Base-by-base conservation (phyloP, 768 basidiomycete genomes). In the Trametes villosa region DNA sequence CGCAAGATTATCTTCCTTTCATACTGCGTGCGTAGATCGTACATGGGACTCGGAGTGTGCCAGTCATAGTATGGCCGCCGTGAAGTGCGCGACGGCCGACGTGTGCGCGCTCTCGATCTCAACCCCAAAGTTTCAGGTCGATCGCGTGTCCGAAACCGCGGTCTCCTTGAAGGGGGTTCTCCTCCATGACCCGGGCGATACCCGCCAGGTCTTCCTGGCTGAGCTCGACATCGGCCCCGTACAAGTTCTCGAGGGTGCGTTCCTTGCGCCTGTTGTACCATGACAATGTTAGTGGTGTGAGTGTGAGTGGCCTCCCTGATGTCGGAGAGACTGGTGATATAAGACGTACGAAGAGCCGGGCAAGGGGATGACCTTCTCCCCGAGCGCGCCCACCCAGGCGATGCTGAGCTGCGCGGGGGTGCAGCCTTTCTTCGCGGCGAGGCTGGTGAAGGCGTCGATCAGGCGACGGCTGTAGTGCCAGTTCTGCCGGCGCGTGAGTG, bases 211-310 rank as follows among this genome's bases (percentile, higher is more conserved):
- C 83, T 13, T 58, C 66, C 15, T 42, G 29, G 2, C 68, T 61
- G 36, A 74, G 54, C 30, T 65, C 64, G 20, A 84, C 65, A 42
- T 77, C 68, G n/a, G 75, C 77, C 0, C 77, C 78, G 5, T 65
- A 65, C 29, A 78, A 62, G 56, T 81, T 80, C 63, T 82, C 77
- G 27, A 75, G 64, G 6, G 78, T 77, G 27, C 83, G 77, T 34
- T 75, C 71, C 36, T 73, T 69, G 29, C 77, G 65, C 53, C 76
- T 79, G 59, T 30, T 38, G 17, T 50, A 84, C 4, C 24, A 47
- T 12, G 20, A 20, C 20, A 44, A 15, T 12, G 22, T 26, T 11
- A 26, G 24, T 24, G 13, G 17, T 26, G 9, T 12, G 44, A n/a
- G n/a, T n/a, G 44, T 1, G 22, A 24, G 13, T 24, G 11, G 44